A percentile compares a stretch with the other conserved stretches of the same genome.
These are phyloP conservation scores for Cornus suecica DNA, from an alignment of 148 eudicot species.

Conservation along the genomic window DNA sequence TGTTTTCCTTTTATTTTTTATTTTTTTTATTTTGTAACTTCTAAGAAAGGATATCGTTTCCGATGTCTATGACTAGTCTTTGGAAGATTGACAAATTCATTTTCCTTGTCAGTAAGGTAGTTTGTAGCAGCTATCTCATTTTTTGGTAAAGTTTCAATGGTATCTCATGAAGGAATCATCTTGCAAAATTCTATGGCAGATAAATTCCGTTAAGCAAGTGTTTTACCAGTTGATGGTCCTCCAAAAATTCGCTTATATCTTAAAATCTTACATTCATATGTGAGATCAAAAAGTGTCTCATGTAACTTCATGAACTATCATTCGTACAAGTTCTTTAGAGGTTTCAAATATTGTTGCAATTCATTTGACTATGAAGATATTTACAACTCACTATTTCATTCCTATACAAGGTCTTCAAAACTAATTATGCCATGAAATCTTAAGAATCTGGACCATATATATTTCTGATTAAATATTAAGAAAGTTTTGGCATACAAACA, in stretches of 20 bases:
- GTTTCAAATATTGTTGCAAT: background rate
- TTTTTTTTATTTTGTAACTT: no score
- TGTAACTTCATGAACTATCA: background rate
- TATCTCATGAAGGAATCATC: background rate
- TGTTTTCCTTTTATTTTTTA: no score
- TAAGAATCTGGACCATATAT: background rate
- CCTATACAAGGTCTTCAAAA: background rate
- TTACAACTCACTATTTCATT: background rate
- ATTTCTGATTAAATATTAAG: no score
- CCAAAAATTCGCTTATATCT: no score
- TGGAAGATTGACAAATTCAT: background rate
- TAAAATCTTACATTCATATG: no score
- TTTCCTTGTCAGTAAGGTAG: background rate
- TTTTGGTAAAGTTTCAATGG: background rate
- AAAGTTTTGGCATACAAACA: no score
- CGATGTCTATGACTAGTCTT: background rate
- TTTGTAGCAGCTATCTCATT: background rate
- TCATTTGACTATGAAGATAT: background rate
- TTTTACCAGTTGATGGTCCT: background rate
- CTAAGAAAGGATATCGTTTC: background rate
- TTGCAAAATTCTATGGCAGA: background rate
- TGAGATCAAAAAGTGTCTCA: no score
- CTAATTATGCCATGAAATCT: no score
- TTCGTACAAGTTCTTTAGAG: background rate
- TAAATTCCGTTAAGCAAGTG: background rate